These are phyloP conservation scores for Ophiostoma ulmi DNA, from an alignment of 2,329 filamentous ascomycete genomes.

Conservation along the genomic window DNA sequence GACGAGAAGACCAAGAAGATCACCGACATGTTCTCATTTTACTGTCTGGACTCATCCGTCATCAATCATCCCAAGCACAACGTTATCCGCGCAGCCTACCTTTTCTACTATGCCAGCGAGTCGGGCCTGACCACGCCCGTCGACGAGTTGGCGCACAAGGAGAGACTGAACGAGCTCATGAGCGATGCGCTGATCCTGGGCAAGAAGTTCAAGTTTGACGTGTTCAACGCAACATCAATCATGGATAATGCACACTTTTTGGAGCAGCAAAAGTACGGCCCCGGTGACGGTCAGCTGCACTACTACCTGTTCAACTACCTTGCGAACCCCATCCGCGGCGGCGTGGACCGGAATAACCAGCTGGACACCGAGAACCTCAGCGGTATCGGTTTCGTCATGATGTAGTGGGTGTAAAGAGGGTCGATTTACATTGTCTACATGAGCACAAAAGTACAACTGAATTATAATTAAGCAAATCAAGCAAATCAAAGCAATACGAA, in stretches of 20 bases:
- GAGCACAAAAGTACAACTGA: not conserved
- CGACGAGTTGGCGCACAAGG: conserved; percentile 59
- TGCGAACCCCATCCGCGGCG: conserved; percentile 76
- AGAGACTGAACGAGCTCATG: conserved; percentile 73
- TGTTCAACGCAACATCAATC: conserved; percentile 91
- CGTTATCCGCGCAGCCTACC: conserved; percentile 81
- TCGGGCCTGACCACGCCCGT: conserved; percentile 58
- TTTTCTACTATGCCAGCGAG: conserved; percentile 95
- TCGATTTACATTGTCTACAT: not conserved
- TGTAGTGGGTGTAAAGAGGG: conserved; percentile 18
- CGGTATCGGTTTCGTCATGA: conserved; percentile 84
- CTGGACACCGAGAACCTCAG: conserved; percentile 74
- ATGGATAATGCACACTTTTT: conserved; percentile 94
- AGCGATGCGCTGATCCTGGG: conserved; percentile 83
- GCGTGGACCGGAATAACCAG: conserved; percentile 72
- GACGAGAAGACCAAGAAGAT: conserved; percentile 64
- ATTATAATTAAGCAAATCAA: not conserved
- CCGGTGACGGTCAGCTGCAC: conserved; percentile 89
- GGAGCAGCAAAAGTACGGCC: conserved; percentile 88
- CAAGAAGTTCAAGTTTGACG: conserved; percentile 80
- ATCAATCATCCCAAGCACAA: conserved; percentile 75
- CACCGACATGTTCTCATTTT: conserved; percentile 97
- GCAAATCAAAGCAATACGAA: not conserved
- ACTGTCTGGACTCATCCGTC: conserved; percentile 86
- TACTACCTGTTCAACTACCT: conserved; percentile 98